Percentiles rank a stretch among this genome's conserved stretches.
Evolutionary conservation across 768 basidiomycete species (phyloP).

Genomic region (Xanthoconium stramineum): DNA sequence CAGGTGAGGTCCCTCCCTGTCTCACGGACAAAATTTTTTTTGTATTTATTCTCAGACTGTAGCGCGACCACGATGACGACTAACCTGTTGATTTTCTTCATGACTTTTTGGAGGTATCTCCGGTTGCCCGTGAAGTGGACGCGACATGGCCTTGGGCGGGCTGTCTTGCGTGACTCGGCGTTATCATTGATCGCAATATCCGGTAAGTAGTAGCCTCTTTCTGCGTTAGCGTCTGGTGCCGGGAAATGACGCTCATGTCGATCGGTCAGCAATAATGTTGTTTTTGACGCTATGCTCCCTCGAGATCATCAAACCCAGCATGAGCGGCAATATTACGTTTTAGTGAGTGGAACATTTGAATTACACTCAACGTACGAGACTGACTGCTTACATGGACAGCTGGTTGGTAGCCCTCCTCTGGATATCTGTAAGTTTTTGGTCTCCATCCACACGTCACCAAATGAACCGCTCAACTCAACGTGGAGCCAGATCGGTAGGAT

Average conservation of each 20-base stretch:
- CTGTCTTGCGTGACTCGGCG: constrained; percentile 16
- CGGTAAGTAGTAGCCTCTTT: constrained; percentile 12
- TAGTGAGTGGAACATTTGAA: constrained; percentile 8
- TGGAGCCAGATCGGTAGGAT: constrained; percentile 14
- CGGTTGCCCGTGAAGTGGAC: constrained; percentile 10
- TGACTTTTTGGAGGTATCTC: constrained; percentile 20
- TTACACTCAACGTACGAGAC: background rate
- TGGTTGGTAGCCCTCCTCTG: constrained; percentile 18
- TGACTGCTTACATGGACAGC: background rate
- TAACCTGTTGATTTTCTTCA: constrained; percentile 10
- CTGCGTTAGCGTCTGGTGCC: too few relatives aligned
- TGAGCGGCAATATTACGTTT: constrained; percentile 18
- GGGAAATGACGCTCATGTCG: background rate
- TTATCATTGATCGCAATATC: constrained; percentile 3
- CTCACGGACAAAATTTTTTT: background rate
- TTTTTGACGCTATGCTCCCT: constrained; percentile 16
- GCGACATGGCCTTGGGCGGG: background rate
- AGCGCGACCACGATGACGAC: constrained; percentile 19
- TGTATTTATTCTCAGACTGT: background rate
- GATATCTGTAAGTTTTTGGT: constrained; percentile 11
- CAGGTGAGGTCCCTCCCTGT: constrained; percentile 7
- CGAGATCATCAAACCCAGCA: constrained; percentile 3
- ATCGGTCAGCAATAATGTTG: constrained; percentile 11
- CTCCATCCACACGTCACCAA: background rate
- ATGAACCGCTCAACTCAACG: background rate